Evolutionary conservation across 179 eudicot genomes (phyloP).

Genomic region (Patellifolia procumbens): DNA sequence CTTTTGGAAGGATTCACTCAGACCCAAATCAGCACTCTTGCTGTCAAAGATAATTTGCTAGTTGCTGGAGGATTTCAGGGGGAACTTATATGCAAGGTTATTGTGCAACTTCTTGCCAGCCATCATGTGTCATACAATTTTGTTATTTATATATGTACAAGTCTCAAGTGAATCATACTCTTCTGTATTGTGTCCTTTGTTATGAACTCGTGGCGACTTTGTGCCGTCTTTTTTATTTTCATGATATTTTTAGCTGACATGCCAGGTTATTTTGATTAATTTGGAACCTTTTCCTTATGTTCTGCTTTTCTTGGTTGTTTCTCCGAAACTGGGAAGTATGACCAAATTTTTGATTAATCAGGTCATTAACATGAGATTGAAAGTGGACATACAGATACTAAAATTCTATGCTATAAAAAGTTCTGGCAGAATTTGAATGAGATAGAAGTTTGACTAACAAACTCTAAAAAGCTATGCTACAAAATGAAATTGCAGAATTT

Average conservation of each 20-base stretch:
- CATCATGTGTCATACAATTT: neutral
- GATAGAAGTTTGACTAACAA: neutral
- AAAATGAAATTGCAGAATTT: slow-evolving; percentile 47
- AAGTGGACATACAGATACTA: neutral
- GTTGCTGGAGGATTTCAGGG: slow-evolving; percentile 95
- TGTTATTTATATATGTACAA: neutral
- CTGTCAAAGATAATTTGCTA: slow-evolving; percentile 72
- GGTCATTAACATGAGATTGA: neutral
- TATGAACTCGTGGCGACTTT: neutral
- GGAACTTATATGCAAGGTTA: slow-evolving; percentile 88
- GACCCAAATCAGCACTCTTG: slow-evolving; percentile 85
- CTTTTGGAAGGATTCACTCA: slow-evolving; percentile 82
- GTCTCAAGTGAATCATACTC: neutral
- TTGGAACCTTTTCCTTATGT: neutral
- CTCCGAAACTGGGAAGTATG: neutral
- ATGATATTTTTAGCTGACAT: neutral
- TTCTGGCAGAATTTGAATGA: slow-evolving; percentile 46
- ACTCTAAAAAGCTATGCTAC: neutral
- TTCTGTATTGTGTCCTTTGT: neutral
- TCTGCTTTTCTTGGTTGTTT: neutral
- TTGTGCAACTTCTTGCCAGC: neutral
- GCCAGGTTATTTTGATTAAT: neutral
- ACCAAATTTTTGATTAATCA: neutral
- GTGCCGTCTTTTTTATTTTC: neutral
- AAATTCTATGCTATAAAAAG: neutral